Evolutionary conservation across 164 flowering plant genomes (phyloP).

Genomic region (Sedum album): DNA sequence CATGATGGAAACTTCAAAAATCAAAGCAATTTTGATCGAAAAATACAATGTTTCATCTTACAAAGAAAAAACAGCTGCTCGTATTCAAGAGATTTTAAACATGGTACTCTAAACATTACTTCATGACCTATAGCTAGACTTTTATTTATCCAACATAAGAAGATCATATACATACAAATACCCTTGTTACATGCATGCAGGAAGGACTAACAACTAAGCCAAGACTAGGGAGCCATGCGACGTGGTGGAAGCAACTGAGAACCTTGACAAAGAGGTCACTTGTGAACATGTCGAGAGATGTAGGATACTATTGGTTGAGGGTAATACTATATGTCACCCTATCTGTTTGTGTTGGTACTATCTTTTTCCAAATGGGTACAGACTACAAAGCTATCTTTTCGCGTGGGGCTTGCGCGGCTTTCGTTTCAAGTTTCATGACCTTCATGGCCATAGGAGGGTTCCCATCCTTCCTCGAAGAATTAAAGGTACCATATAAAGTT

Average conservation of each 20-base stretch:
- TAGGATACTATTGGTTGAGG: conserved; percentile 56
- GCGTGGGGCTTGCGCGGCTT: conserved; percentile 20
- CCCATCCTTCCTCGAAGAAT: conserved; percentile 26
- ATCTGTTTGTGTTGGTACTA: conserved; percentile 18
- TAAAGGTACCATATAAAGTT: too few relatives aligned
- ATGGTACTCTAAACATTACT: conserved; percentile 12
- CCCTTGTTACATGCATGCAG: conserved; percentile 6
- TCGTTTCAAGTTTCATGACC: conserved; percentile 21
- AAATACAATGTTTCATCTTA: conserved; percentile 17
- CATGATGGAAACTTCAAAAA: conserved; percentile 14
- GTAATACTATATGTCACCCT: conserved; percentile 24
- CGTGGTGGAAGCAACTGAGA: too few relatives aligned
- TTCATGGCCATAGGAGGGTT: conserved; percentile 35
- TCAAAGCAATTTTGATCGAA: conserved; percentile 17
- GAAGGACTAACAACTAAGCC: conserved; percentile 14
- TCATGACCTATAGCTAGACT: too few relatives aligned
- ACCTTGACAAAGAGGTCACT: conserved; percentile 38
- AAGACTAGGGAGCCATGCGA: conserved; percentile 23
- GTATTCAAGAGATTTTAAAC: conserved; percentile 10
- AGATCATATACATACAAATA: too few relatives aligned
- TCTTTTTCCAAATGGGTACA: conserved; percentile 18
- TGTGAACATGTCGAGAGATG: conserved; percentile 52
- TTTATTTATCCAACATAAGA: not conserved
- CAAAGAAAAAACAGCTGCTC: conserved; percentile 9
- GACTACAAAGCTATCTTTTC: conserved; percentile 16